phyloP scores from a whole-genome alignment of 164 flowering plant genomes.

The Aristolochia contorta region DNA sequence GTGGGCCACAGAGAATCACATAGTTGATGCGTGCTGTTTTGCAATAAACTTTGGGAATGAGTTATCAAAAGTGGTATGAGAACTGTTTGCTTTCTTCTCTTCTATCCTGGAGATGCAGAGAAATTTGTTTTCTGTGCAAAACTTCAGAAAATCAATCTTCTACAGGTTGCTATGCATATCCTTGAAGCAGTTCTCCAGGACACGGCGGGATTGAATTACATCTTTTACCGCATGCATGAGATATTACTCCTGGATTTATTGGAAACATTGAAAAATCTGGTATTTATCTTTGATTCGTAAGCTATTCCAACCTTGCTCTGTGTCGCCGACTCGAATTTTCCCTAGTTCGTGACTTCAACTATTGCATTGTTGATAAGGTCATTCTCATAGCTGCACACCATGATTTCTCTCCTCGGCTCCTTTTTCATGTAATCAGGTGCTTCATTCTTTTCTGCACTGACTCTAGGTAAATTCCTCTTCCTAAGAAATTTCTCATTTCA shows the following conservation, averaged over 20 bases:
- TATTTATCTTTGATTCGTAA: conserved; percentile 6
- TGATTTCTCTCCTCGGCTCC: conserved; percentile 31
- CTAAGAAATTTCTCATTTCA: background rate
- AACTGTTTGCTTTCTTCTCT: background rate
- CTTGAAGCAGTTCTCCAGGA: conserved; percentile 34
- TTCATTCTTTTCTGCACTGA: conserved; percentile 30
- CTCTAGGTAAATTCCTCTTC: conserved; percentile 15
- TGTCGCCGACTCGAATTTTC: background rate
- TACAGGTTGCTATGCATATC: conserved; percentile 32
- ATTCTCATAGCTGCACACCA: conserved; percentile 14
- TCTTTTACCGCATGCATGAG: conserved; percentile 16
- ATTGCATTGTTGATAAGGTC: conserved; percentile 10
- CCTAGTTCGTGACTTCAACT: background rate
- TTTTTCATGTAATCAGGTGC: conserved; percentile 39
- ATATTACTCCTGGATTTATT: conserved; percentile 15
- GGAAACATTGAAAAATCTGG: conserved; percentile 27
- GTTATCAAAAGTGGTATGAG: conserved; percentile 37
- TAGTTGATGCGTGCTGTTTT: conserved; percentile 22
- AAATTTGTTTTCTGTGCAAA: background rate
- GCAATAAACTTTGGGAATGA: conserved; percentile 27
- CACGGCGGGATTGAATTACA: conserved; percentile 15
- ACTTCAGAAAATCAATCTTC: background rate
- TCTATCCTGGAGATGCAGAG: background rate
- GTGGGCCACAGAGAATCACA: conserved; percentile 29
- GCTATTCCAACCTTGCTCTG: background rate